Base-by-base conservation (phyloP, 2,329 filamentous ascomycete species). In the Sporothrix luriei region DNA sequence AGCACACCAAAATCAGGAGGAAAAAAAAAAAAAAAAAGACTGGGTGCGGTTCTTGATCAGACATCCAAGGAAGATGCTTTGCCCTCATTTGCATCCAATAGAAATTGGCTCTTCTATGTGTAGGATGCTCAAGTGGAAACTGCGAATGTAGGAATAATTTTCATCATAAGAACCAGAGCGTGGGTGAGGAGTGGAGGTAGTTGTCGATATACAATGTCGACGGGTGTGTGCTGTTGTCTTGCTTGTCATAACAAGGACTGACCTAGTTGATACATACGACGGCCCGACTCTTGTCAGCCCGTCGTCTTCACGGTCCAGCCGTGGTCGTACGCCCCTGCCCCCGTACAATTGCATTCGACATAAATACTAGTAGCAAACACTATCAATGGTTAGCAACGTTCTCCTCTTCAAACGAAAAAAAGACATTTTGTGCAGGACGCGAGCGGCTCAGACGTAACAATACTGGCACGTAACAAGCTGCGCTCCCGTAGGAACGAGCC, bases 401-500 rank as follows among this genome's bases (percentile, higher is more conserved):
- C 46, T n/a, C n/a, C n/a, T 14, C 14, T 9, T 6, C 14, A 59
- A 21, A 26, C 19, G 40, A 43, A 21, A 13, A 29, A 10, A 1
- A 52, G 38, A 13, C n/a, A n/a, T 13, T 6, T 24, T n/a, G 54
- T 38, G 29, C 26, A 51, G 26, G 40, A 68, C 57, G 68, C 57
- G 26, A 29, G 66, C 52, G 72, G 71, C 70, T 73, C 72, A 73
- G 72, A 72, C 69, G 51, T 49, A 68, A 73, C 72, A 84, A 90
- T 93, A 93, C 91, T 94, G 91, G 91, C 91, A 91, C 93, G 91
- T 93, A 93, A 90, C 91, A 92, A 89, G 88, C 85, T 79, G 78
- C 80, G 84, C 77, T 78, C 79, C 80, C 81, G 82, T 82, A 78
- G 83, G 77, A 79, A 78, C 81, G 81, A 81, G 82, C 78, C 72